phyloP scores from a whole-genome alignment of 139 green algal species.

The Closterium sp. region DNA sequence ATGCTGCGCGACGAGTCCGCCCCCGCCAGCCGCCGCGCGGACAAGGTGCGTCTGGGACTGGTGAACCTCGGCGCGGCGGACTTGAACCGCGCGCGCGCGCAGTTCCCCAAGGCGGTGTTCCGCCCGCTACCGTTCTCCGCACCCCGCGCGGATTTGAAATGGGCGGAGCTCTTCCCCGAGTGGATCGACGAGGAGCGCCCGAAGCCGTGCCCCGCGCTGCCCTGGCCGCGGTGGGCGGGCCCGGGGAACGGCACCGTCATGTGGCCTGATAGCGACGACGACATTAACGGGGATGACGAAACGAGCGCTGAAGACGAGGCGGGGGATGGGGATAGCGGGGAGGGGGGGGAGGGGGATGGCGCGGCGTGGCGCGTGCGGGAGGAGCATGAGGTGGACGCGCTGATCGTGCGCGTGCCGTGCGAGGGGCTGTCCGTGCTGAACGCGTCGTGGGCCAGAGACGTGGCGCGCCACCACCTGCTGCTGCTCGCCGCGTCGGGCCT shows the following conservation, averaged over 20 bases:
- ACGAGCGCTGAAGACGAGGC: background rate
- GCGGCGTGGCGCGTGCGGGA: background rate
- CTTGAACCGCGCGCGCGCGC: background rate
- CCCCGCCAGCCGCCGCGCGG: too few relatives aligned
- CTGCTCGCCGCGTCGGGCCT: background rate
- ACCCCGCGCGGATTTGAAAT: background rate
- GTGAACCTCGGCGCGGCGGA: background rate
- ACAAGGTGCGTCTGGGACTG: background rate
- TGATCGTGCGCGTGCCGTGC: background rate
- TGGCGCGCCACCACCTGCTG: conserved; percentile 7
- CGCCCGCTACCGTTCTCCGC: background rate
- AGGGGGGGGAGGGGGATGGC: background rate
- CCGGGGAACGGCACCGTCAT: background rate
- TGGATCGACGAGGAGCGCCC: background rate
- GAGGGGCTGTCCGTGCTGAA: background rate
- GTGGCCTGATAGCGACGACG: background rate
- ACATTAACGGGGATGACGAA: background rate
- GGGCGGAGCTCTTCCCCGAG: conserved; percentile 3
- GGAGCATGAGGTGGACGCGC: background rate
- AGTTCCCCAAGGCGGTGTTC: background rate
- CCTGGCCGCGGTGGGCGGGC: background rate
- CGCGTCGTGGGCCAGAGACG: conserved; percentile 2
- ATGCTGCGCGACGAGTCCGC: background rate
- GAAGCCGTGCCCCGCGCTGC: background rate
- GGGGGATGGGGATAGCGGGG: background rate